Conservation (phyloP, 2,329 filamentous ascomycete genomes). For the Penicillium sp. region DNA sequence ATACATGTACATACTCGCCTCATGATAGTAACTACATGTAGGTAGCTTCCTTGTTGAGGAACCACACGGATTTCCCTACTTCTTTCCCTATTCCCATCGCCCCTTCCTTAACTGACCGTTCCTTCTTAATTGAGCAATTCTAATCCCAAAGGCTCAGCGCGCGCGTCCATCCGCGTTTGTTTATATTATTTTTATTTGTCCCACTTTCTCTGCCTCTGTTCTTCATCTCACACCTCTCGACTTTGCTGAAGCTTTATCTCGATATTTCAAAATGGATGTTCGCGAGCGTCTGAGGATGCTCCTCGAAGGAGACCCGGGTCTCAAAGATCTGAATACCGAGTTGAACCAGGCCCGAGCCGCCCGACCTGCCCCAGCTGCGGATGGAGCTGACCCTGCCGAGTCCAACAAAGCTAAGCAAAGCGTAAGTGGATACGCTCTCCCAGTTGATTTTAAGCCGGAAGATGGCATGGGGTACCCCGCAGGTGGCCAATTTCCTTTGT, state of each 20-base stretch:
- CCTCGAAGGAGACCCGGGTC: neutral
- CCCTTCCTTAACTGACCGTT: neutral
- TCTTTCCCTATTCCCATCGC: neutral
- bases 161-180: neutral
- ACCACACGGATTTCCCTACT: no score
- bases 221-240: neutral
- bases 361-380: neutral
- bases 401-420: neutral
- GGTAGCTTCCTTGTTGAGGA: no score
- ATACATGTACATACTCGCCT: neutral
- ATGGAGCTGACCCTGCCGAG: neutral
- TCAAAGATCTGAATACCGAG: neutral
- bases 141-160: neutral
- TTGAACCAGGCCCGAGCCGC: neutral
- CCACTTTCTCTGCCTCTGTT: neutral
- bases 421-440: constrained; percentile 2
- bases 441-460: neutral
- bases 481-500: neutral
- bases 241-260: neutral
- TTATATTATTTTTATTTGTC: neutral
- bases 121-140: neutral
- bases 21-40: no score
- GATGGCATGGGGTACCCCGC: neutral
- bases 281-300: constrained; percentile 1
- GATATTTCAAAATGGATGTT: neutral